Base-by-base conservation (phyloP, 352 stramenopile genomes). In the Blastocystis sp. region DNA sequence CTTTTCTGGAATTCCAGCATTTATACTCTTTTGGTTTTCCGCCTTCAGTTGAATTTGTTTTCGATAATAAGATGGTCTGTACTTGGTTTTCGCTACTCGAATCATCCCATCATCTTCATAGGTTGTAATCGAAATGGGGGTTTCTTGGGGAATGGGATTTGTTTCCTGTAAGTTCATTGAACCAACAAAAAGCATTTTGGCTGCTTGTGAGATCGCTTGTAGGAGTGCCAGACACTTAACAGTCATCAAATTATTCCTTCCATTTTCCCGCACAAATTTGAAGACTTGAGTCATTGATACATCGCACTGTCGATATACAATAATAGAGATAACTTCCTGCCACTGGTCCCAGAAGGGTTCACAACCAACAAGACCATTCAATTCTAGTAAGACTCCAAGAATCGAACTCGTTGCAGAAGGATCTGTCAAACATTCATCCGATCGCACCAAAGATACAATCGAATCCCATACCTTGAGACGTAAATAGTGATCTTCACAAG, bases 41-140 rank as follows among this genome's bases (percentile, higher is more conserved):
- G 22, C 30, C 9, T 64, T 15, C 24, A n/a, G 30, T 11, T 19
- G 6, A 7, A 81, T 51, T 42, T 84, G 64, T n/a, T 68, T 84
- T 2, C 73, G 22, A n/a, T 68, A 84, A 57, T 66, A 84, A 4
- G 73, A 84, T 30, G 73, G 73, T 22, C 48, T 53, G 53, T 84
- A 84, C 15, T 48, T 64, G 9, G 73, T 84, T 0, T 84, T 64
- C 6, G 73, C 73, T 7, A 84, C 56, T 30, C 73, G 73, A 51
- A 84, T 62, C 22, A 66, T 22, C 6, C 53, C 56, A n/a, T 53
- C 24, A 0, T 68, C 73, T 33, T 64, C 66, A 19, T 57, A 7
- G 3, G 48, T 35, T 22, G 17, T 48, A 15, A 44, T 19, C 0
- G 68, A 22, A 7, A 66, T 37, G n/a, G 40, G 19, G 11, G 51